phyloP scores from a whole-genome alignment of 345 rosid genomes.

The Syzygium grande region DNA sequence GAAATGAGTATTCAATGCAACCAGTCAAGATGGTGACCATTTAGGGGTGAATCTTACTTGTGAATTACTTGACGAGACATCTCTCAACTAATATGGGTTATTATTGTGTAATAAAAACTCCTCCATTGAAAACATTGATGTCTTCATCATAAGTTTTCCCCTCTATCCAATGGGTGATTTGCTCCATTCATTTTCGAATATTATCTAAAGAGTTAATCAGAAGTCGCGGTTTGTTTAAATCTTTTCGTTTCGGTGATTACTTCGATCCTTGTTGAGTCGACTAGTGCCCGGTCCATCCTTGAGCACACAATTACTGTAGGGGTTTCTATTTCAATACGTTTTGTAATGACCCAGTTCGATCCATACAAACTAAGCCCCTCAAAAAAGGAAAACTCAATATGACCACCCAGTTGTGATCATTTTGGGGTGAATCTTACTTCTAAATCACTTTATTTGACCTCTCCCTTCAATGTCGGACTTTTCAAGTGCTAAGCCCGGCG shows the following conservation, averaged over 20 bases:
- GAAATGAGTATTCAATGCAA: background rate
- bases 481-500: background rate
- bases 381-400: background rate
- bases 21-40: background rate
- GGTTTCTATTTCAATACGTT: background rate
- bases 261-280: background rate
- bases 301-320: background rate
- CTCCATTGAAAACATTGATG: background rate
- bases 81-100: background rate
- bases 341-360: background rate
- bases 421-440: background rate
- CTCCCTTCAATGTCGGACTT: background rate
- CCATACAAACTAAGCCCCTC: background rate
- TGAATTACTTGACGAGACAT: background rate
- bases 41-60: background rate
- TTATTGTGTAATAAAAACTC: background rate
- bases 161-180: background rate
- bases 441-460: background rate
- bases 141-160: background rate
- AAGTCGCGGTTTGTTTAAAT: background rate
- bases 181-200: background rate
- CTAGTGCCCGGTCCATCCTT: background rate
- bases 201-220: rapidly evolving
- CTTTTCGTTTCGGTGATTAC: background rate
- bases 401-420: background rate